Conservation (phyloP, 139 green algal genomes). For the Coelastrella sp. region DNA sequence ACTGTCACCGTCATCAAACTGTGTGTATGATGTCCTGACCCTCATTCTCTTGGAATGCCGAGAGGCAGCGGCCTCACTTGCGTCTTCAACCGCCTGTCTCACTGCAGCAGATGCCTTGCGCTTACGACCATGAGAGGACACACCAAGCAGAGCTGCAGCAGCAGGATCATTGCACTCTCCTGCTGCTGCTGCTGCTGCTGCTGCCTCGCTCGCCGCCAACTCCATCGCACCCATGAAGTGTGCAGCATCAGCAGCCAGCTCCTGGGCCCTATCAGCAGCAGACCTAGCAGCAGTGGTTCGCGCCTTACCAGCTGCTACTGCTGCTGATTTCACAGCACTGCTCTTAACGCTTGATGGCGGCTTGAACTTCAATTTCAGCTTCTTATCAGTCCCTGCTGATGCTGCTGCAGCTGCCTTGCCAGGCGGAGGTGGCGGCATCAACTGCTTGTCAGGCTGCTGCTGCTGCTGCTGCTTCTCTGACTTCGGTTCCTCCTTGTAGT, state of each 20-base stretch:
- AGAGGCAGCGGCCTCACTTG: neutral
- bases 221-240: neutral
- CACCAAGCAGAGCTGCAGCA: neutral
- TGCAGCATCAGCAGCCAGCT: neutral
- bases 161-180: neutral
- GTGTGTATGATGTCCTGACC: neutral
- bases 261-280: neutral
- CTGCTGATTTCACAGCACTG: constrained; percentile 23
- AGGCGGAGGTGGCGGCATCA: neutral
- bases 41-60: neutral
- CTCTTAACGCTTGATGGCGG: neutral
- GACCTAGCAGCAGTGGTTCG: neutral
- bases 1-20: neutral
- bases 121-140: constrained; percentile 29
- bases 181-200: constrained; percentile 2
- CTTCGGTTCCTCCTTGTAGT: neutral
- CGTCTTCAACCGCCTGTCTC: neutral
- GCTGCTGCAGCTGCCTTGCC: constrained; percentile 13
- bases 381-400: constrained; percentile 21
- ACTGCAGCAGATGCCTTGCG: constrained; percentile 18
- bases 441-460: neutral
- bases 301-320: neutral
- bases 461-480: neutral
- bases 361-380: constrained; percentile 8
- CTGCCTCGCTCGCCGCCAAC: neutral